phyloP scores from a whole-genome alignment of 1,139 yeast genomes.

The Meyerozyma elateridarum region DNA sequence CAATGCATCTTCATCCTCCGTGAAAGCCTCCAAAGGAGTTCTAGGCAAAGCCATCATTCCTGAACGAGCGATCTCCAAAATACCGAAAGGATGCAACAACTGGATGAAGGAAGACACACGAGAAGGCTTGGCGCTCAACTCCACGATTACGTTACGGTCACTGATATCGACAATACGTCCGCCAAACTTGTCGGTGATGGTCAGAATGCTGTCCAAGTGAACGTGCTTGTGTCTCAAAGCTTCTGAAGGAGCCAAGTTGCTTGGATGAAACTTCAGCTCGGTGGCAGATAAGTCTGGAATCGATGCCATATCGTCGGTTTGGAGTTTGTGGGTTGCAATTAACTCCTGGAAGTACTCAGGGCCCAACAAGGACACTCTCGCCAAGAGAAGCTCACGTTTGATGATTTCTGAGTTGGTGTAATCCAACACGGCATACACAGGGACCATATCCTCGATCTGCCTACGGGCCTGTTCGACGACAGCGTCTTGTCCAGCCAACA shows the following conservation, averaged over 20 bases:
- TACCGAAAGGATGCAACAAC: slow-evolving; percentile 91
- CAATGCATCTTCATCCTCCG: slow-evolving; percentile 40
- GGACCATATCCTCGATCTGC: slow-evolving; percentile 95
- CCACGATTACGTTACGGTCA: slow-evolving; percentile 91
- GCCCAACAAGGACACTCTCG: slow-evolving; percentile 88
- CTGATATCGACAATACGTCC: slow-evolving; percentile 90
- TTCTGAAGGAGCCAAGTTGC: slow-evolving; percentile 84
- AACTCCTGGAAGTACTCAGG: slow-evolving; percentile 97
- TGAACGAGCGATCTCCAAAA: slow-evolving; percentile 91
- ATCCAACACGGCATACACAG: slow-evolving; percentile 96
- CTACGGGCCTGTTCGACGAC: slow-evolving; percentile 98
- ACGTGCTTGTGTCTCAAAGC: slow-evolving; percentile 90
- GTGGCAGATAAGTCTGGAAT: slow-evolving; percentile 47
- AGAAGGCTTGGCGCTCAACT: slow-evolving; percentile 89
- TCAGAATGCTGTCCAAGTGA: slow-evolving; percentile 80
- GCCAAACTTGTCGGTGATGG: slow-evolving; percentile 81
- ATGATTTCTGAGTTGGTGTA: slow-evolving; percentile 88
- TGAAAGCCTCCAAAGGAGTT: slow-evolving; percentile 67
- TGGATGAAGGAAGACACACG: slow-evolving; percentile 83
- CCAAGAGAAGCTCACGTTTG: slow-evolving; percentile 82
- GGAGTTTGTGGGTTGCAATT: slow-evolving; percentile 75
- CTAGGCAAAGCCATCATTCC: slow-evolving; percentile 99
- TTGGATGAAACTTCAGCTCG: slow-evolving; percentile 73
- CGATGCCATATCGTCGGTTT: slow-evolving; percentile 34
- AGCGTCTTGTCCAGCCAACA: slow-evolving; percentile 89